phyloP scores from a whole-genome alignment of 148 eudicot species.

The Rhododendron molle region DNA sequence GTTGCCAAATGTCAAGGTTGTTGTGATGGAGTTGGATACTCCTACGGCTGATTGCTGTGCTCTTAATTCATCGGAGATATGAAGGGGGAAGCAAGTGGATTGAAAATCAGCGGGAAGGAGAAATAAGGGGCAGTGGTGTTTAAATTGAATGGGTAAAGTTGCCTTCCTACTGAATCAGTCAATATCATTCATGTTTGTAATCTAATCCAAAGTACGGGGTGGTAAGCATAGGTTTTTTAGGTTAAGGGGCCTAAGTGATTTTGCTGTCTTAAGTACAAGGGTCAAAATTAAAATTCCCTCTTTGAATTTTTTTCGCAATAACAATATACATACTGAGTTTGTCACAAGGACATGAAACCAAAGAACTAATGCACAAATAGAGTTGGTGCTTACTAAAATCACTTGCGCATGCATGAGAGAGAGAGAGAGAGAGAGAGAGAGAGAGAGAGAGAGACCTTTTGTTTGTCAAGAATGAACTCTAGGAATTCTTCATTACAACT shows the following conservation, averaged over 20 bases:
- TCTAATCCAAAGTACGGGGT: too few relatives aligned
- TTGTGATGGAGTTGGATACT: too few relatives aligned
- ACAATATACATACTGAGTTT: not conserved
- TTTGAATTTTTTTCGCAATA: not conserved
- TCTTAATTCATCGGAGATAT: too few relatives aligned
- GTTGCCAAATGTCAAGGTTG: too few relatives aligned
- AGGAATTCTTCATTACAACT: conserved; percentile 34
- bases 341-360: not conserved
- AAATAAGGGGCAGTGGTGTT: too few relatives aligned
- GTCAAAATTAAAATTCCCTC: not conserved
- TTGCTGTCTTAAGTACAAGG: too few relatives aligned
- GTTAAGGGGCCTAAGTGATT: not conserved
- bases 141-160: too few relatives aligned
- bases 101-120: too few relatives aligned
- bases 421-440: not conserved
- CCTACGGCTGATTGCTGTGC: too few relatives aligned
- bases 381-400: not conserved
- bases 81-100: too few relatives aligned
- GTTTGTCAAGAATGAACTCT: conserved; percentile 34
- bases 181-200: too few relatives aligned
- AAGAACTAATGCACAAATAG: not conserved
- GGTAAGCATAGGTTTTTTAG: not conserved
- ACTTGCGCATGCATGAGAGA: not conserved
- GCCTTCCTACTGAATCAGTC: too few relatives aligned
- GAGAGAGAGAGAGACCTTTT: conserved; percentile 22